These are phyloP conservation scores for Blumeriella jaapii DNA, from an alignment of 2,329 filamentous ascomycete species.

Conservation along the genomic window DNA sequence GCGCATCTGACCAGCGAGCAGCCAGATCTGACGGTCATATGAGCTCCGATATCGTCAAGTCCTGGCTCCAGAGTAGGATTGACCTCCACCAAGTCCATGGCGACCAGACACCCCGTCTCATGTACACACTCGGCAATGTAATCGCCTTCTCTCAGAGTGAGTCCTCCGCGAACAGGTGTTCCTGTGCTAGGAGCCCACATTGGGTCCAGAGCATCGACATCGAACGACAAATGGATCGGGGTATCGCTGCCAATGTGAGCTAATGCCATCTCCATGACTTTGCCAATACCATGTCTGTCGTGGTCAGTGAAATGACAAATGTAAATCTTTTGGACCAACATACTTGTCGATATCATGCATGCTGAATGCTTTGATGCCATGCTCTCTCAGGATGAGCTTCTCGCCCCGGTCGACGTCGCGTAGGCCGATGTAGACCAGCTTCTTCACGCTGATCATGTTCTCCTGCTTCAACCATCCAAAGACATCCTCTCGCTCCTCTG, in stretches of 20 bases:
- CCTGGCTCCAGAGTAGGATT: slow-evolving; percentile 59
- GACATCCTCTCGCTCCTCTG: slow-evolving; percentile 60
- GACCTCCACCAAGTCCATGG: slow-evolving; percentile 74
- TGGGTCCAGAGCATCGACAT: slow-evolving; percentile 92
- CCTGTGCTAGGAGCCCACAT: slow-evolving; percentile 95
- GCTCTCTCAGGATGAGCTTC: slow-evolving; percentile 80
- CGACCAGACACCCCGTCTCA: slow-evolving; percentile 65
- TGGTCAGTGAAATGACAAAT: slow-evolving; percentile 6
- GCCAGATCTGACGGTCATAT: slow-evolving; percentile 80
- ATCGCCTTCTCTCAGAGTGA: slow-evolving; percentile 91
- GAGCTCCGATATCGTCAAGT: slow-evolving; percentile 47
- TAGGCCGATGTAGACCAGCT: slow-evolving; percentile 94
- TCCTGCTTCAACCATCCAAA: slow-evolving; percentile 85
- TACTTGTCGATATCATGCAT: slow-evolving; percentile 97
- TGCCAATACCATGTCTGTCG: slow-evolving; percentile 75
- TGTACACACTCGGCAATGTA: slow-evolving; percentile 89
- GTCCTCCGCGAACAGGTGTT: slow-evolving; percentile 82
- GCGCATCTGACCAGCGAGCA: slow-evolving; percentile 87
- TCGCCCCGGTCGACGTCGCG: slow-evolving; percentile 87
- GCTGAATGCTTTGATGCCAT: slow-evolving; percentile 90
- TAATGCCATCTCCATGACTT: slow-evolving; percentile 96
- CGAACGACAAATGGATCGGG: slow-evolving; percentile 93
- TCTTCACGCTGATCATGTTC: slow-evolving; percentile 57
- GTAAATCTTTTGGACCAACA: slow-evolving; percentile 20
- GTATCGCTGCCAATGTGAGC: slow-evolving; percentile 90